Evolutionary conservation across 2,329 filamentous ascomycete species (phyloP).

Genomic region (Curvularia hawaiiensis): DNA sequence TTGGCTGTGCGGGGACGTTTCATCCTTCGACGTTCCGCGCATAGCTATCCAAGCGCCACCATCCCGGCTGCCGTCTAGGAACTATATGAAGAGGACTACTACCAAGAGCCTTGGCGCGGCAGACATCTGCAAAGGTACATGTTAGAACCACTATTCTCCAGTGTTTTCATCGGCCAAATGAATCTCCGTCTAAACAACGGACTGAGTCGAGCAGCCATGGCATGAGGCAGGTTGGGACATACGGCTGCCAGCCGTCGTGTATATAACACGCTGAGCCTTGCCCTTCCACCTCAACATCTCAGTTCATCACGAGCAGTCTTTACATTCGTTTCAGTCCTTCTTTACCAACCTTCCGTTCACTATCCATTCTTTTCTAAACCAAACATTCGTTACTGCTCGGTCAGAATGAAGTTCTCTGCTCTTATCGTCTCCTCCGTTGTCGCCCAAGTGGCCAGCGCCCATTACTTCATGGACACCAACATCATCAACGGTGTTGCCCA

Average conservation of each 20-base stretch:
- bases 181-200: slow-evolving; percentile 6
- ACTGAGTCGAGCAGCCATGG: neutral
- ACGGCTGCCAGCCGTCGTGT: neutral
- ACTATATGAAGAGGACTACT: slow-evolving; percentile 2
- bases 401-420: slow-evolving; percentile 16
- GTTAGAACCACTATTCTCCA: neutral
- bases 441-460: slow-evolving; percentile 26
- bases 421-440: slow-evolving; percentile 4
- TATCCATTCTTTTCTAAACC: slow-evolving; percentile 1
- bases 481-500: slow-evolving; percentile 18
- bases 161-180: neutral
- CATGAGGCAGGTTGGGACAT: neutral
- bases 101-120: slow-evolving; percentile 3
- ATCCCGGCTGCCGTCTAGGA: neutral
- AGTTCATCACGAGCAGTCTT: slow-evolving; percentile 4
- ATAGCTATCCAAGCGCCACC: neutral
- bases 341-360: neutral
- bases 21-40: neutral
- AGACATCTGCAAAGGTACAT: neutral
- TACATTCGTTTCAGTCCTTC: slow-evolving; percentile 8
- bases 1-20: neutral
- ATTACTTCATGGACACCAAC: slow-evolving; percentile 35
- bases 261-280: neutral
- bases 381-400: slow-evolving; percentile 11
- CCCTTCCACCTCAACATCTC: neutral